Conservation (phyloP, 257 asterid genomes). For the Ballota nigra region DNA sequence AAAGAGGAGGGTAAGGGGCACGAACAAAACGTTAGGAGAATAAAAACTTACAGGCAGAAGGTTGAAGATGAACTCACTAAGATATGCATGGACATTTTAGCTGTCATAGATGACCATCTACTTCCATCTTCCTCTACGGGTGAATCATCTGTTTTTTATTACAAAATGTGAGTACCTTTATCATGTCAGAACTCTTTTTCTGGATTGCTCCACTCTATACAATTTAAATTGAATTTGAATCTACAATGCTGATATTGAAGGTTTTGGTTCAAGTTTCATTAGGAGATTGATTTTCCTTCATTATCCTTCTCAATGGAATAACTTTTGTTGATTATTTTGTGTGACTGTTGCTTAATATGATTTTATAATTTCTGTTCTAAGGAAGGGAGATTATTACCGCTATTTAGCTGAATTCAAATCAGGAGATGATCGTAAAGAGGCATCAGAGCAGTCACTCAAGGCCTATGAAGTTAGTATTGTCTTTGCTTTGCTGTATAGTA, state of each 20-base stretch:
- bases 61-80: slow-evolving; percentile 78
- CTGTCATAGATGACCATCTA: slow-evolving; percentile 72
- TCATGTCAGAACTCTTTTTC: too few species aligned
- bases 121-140: slow-evolving; percentile 71
- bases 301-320: background rate
- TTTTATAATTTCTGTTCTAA: background rate
- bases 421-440: slow-evolving; percentile 30
- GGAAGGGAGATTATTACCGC: slow-evolving; percentile 32
- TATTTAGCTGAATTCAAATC: slow-evolving; percentile 26
- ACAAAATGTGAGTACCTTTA: slow-evolving; percentile 58
- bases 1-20: slow-evolving; percentile 78
- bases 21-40: slow-evolving; percentile 66
- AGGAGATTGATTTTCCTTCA: too few species aligned
- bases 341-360: background rate
- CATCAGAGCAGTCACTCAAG: slow-evolving; percentile 31
- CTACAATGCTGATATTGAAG: too few species aligned
- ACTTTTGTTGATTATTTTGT: background rate
- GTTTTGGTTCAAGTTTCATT: too few species aligned
- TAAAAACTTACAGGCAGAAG: slow-evolving; percentile 54
- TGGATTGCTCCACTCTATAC: too few species aligned
- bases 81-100: slow-evolving; percentile 67
- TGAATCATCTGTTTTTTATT: slow-evolving; percentile 75
- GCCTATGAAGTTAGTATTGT: slow-evolving; percentile 23
- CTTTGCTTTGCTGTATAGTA: background rate
- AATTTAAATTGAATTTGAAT: too few species aligned